Base-by-base conservation (phyloP, 2,329 filamentous ascomycete species). In the Cephalotrichum gorgonifer region DNA sequence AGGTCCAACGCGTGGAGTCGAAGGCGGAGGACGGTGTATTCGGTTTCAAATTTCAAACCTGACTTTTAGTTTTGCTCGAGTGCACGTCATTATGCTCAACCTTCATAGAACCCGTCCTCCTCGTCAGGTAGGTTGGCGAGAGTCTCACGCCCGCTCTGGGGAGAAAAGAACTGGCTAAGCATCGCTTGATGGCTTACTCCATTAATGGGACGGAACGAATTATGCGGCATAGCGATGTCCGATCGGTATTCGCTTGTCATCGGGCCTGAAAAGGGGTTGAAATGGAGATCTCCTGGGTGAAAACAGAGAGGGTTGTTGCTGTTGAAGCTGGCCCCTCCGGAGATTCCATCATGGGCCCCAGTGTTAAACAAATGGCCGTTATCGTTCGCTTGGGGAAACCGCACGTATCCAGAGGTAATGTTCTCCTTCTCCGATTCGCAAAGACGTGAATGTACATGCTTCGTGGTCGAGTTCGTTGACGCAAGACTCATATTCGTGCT, bases 371-470 rank as follows among this genome's bases (percentile, higher is more conserved):
- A 48, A 25, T 59, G 56, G 2, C 57, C 45, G 26, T 43, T 44
- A 31, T 22, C 45, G 9, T 45, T 26, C 20, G 54, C 50, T 20
- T 56, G 53, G 49, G 61, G 60, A 45, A 59, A 33, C 17, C 25
- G 31, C 9, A 41, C n/a, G n/a, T n/a, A 45, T 26, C 17, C 39
- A n/a, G 48, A 30, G 27, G 42, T 14, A 28, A 41, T n/a, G 26
- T 65, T 66, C 52, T 65, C 63, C 45, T 65, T 65, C 3, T 43
- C 48, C 4, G 42, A 58, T 59, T 41, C 47, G 22, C 20, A 42
- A 25, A 44, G 22, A 8, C 41, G 30, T 49, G 47, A 56, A 60
- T 8, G 52, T 3, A 55, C 52, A 8, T 59, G 55, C 51, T 62
- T 64, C 23, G 58, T 49, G 22, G 51, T 50, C n/a, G 56, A 51